Conservation (phyloP, 2,329 filamentous ascomycete genomes). For the Xylogone sp. region DNA sequence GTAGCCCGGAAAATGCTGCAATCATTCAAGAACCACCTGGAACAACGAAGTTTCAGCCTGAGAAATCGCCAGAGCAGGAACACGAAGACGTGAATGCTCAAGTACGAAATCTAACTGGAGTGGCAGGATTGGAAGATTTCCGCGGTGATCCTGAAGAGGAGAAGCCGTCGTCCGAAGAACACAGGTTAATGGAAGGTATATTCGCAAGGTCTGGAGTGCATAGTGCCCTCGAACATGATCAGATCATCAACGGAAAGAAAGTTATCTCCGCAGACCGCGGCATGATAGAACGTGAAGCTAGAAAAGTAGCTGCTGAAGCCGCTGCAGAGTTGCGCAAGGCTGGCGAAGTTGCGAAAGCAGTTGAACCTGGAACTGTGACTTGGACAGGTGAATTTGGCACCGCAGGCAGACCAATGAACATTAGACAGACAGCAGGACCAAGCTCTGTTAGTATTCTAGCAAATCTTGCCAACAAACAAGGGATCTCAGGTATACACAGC, state of each 20-base stretch:
- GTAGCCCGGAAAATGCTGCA: conserved; percentile 11
- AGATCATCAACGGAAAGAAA: conserved; percentile 76
- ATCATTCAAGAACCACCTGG: neutral
- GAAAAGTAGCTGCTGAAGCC: conserved; percentile 72
- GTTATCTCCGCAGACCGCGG: conserved; percentile 69
- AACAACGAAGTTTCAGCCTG: too few species aligned
- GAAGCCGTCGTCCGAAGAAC: conserved; percentile 51
- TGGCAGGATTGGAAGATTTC: conserved; percentile 64
- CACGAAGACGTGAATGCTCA: conserved; percentile 33
- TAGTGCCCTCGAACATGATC: conserved; percentile 88
- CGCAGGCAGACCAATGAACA: conserved; percentile 61
- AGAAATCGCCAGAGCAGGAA: conserved; percentile 8
- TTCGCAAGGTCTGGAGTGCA: conserved; percentile 84
- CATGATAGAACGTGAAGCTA: conserved; percentile 79
- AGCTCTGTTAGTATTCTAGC: conserved; percentile 52
- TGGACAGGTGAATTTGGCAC: conserved; percentile 88
- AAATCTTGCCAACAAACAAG: conserved; percentile 54
- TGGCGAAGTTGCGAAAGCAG: conserved; percentile 64
- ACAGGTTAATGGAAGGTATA: conserved; percentile 81
- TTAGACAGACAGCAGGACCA: conserved; percentile 44
- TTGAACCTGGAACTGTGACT: conserved; percentile 82
- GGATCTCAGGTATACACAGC: conserved; percentile 30
- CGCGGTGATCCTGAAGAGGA: conserved; percentile 44
- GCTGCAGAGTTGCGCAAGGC: conserved; percentile 72
- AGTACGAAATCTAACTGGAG: conserved; percentile 51